Evolutionary conservation across 2,329 filamentous ascomycete genomes (phyloP).

Genomic region (Hymenoscyphus infarciens): DNA sequence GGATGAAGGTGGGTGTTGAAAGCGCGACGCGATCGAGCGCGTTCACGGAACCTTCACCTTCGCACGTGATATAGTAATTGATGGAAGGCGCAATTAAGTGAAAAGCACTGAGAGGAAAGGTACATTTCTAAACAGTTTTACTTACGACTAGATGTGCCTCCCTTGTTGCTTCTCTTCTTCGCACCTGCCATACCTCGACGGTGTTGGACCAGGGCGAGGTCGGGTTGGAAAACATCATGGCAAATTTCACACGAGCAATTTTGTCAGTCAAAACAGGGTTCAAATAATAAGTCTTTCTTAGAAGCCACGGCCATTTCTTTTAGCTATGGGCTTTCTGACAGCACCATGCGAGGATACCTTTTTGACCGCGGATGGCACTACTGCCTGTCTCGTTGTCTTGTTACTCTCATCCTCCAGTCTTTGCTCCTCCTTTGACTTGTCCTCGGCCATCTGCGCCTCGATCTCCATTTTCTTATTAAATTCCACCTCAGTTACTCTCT

Average conservation of each 20-base stretch:
- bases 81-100: too few species aligned
- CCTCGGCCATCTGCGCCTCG: slow-evolving; percentile 85
- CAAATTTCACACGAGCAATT: too few species aligned
- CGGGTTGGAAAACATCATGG: too few species aligned
- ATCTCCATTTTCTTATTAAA: slow-evolving; percentile 93
- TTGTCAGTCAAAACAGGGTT: too few species aligned
- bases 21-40: not conserved
- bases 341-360: slow-evolving; percentile 60
- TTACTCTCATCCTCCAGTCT: slow-evolving; percentile 49
- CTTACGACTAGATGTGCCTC: too few species aligned
- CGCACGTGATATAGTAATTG: not conserved
- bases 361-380: slow-evolving; percentile 41
- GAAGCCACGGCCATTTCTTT: slow-evolving; percentile 51
- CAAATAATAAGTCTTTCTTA: slow-evolving; percentile 9
- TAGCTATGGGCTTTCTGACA: slow-evolving; percentile 58
- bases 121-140: too few species aligned
- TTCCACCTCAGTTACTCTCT: slow-evolving; percentile 82
- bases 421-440: slow-evolving; percentile 66
- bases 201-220: too few species aligned
- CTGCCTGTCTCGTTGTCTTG: slow-evolving; percentile 43
- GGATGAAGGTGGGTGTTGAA: not conserved
- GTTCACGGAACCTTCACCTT: not conserved
- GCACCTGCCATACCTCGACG: too few species aligned
- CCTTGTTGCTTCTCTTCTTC: too few species aligned
- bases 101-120: too few species aligned